Evolutionary conservation across 176 grass and related monocot genomes (phyloP).

Genomic region (Paspalum vaginatum): DNA sequence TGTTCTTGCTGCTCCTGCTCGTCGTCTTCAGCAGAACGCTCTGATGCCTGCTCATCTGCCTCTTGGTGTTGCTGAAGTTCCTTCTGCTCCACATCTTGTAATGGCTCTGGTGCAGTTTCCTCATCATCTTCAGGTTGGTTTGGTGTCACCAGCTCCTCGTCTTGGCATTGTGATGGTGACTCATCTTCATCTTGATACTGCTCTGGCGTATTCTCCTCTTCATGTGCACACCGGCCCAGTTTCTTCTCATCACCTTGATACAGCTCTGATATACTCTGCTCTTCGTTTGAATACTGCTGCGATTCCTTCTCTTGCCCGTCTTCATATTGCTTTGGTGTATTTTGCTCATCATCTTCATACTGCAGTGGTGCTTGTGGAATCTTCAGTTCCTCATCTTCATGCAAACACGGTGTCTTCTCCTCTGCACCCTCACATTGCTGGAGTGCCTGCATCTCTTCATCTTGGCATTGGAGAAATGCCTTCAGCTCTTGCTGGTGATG

Average conservation of each 20-base stretch:
- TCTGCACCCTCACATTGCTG: conserved; percentile 32
- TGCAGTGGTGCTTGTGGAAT: conserved; percentile 26
- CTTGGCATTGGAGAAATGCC: conserved; percentile 36
- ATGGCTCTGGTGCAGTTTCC: conserved; percentile 15
- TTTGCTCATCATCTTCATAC: conserved; percentile 31
- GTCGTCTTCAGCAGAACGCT: conserved; percentile 10
- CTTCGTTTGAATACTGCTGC: not conserved
- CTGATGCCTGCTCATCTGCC: conserved; percentile 6
- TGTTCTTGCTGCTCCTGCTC: not conserved
- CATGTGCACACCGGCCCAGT: conserved; percentile 13
- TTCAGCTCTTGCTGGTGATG: conserved; percentile 42
- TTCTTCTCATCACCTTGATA: conserved; percentile 30
- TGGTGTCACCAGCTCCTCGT: not conserved
- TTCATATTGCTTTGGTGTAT: conserved; percentile 20
- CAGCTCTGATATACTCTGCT: conserved; percentile 11
- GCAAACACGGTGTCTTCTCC: conserved; percentile 2
- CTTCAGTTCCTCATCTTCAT: conserved; percentile 22
- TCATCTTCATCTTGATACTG: conserved; percentile 29
- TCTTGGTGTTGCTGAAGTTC: not conserved
- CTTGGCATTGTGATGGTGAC: conserved; percentile 21
- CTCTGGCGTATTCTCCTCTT: conserved; percentile 33
- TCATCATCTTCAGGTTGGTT: conserved; percentile 12
- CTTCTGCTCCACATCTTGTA: conserved; percentile 25
- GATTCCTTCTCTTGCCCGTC: conserved; percentile 22
- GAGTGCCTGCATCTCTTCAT: conserved; percentile 36